Percentiles rank a stretch among this genome's conserved stretches.
phyloP scores from a whole-genome alignment of 2,329 filamentous ascomycete genomes.

The Xylariaceae sp. region DNA sequence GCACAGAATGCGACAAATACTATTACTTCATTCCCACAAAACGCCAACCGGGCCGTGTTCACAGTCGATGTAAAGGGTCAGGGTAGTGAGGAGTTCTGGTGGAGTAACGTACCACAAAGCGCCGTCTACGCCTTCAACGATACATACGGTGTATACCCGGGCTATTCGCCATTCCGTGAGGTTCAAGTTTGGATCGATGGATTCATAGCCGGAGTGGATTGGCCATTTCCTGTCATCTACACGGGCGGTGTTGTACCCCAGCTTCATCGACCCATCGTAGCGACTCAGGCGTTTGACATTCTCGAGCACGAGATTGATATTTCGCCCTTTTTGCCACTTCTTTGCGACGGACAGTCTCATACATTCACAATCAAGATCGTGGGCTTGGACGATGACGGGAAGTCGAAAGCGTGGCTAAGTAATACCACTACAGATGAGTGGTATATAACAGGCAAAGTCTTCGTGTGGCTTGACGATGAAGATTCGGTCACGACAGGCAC shows the following conservation, averaged over 20 bases:
- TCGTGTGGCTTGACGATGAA: slow-evolving; percentile 65
- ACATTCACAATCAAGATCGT: slow-evolving; percentile 66
- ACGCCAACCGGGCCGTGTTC: slow-evolving; percentile 67
- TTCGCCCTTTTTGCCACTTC: slow-evolving; percentile 68
- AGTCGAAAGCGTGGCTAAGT: slow-evolving; percentile 47
- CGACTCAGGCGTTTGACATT: slow-evolving; percentile 76
- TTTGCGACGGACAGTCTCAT: slow-evolving; percentile 65
- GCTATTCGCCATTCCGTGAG: slow-evolving; percentile 73
- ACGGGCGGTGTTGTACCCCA: slow-evolving; percentile 73
- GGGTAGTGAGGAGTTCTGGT: slow-evolving; percentile 79
- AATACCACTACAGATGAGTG: slow-evolving; percentile 63
- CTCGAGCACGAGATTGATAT: slow-evolving; percentile 80
- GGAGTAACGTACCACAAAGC: slow-evolving; percentile 69
- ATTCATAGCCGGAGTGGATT: slow-evolving; percentile 68
- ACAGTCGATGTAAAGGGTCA: slow-evolving; percentile 78
- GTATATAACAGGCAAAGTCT: slow-evolving; percentile 77
- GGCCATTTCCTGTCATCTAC: slow-evolving; percentile 74
- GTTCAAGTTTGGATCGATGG: slow-evolving; percentile 75
- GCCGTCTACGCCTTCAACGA: slow-evolving; percentile 57
- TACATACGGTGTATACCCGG: slow-evolving; percentile 57
- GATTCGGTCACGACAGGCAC: slow-evolving; percentile 52
- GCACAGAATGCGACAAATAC: slow-evolving; percentile 57
- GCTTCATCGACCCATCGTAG: slow-evolving; percentile 75
- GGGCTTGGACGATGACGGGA: slow-evolving; percentile 58
- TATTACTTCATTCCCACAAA: slow-evolving; percentile 58